Base-by-base conservation (phyloP, 2,329 filamentous ascomycete genomes). In the Fusarium domesticum region DNA sequence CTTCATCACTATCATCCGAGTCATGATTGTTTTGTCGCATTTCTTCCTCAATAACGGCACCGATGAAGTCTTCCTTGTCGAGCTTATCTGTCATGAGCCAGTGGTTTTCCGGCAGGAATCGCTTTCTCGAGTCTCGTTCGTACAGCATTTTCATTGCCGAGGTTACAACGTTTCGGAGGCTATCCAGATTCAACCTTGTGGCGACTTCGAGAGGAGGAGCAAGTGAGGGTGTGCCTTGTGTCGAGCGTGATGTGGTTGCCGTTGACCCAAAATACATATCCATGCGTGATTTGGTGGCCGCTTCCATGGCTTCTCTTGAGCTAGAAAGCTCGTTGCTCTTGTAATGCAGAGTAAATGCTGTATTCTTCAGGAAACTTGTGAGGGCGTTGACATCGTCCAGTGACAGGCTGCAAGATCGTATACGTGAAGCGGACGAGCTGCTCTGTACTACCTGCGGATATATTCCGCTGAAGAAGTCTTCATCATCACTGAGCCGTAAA, bases 31-130 rank as follows among this genome's bases (percentile, higher is more conserved):
- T 78, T 59, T 89, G 86, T 28, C 87, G 77, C 62, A 95, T 84
- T 62, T 96, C 90, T 66, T 98, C 93, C 35, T 83, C 76, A 3
- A 96, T 90, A 2, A 97, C 91, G 2, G 88, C 85, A 7, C 81
- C 77, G 35, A 96, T 86, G 60, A 97, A 97, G 0, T 85, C 82
- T 50, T 86, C 83, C 84, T 96, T 93, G 59, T 96, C 87, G 45
- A 97, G 88, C 48, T 83, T 85, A 1, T 74, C 75, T 2, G 87
- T 93, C 91, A 97, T 97, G 28, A 97, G 74, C 93, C 93, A 98
- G 64, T 96, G 91, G 37, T 83, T 80, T n/a, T 76, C 70, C 2
- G 89, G 86, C 17, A 97, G 70, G 62, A 97, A 97, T 20, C 80
- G 83, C 17, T 91, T 82, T 47, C 93, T 78, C 6, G 93, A 98